These are phyloP conservation scores for Camelina neglecta DNA, from an alignment of 345 rosid genomes.

Conservation along the genomic window DNA sequence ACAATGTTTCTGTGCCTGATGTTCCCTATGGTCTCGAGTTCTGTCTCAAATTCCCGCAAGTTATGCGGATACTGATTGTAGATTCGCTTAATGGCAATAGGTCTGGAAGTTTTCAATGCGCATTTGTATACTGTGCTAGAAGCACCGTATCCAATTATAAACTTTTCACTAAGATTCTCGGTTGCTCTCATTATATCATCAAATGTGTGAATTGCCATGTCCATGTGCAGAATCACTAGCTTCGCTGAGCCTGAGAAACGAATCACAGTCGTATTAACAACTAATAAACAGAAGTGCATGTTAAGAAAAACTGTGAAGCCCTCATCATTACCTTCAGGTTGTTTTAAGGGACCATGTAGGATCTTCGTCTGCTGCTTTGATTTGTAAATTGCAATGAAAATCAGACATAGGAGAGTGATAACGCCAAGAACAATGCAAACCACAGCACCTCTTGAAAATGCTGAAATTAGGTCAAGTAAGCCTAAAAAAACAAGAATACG, in stretches of 20 bases:
- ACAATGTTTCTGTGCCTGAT: conserved; percentile 91
- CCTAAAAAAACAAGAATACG: background rate
- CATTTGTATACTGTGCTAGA: conserved; percentile 94
- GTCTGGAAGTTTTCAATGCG: conserved; percentile 73
- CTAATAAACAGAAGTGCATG: background rate
- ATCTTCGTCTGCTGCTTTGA: conserved; percentile 55
- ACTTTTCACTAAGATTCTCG: conserved; percentile 81
- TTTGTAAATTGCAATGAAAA: conserved; percentile 60
- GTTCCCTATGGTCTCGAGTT: conserved; percentile 90
- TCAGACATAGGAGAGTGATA: conserved; percentile 54
- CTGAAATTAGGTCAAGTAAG: conserved; percentile 30
- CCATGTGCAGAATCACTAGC: conserved; percentile 95
- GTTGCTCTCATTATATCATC: conserved; percentile 89
- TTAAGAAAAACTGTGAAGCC: background rate
- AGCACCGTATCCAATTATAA: conserved; percentile 82
- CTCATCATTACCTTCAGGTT: conserved; percentile 50
- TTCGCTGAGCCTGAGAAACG: conserved; percentile 64
- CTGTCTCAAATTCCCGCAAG: conserved; percentile 85
- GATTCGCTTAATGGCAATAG: conserved; percentile 90
- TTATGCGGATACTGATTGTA: conserved; percentile 67
- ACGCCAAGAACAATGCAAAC: conserved; percentile 69
- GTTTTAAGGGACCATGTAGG: conserved; percentile 39
- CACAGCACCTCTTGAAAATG: conserved; percentile 64
- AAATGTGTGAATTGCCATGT: conserved; percentile 84
- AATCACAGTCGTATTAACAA: conserved; percentile 5